A percentile compares a stretch with the other conserved stretches of the same genome.
Evolutionary conservation across 345 rosid species (phyloP).

Genomic region (Hevea brasiliensis): DNA sequence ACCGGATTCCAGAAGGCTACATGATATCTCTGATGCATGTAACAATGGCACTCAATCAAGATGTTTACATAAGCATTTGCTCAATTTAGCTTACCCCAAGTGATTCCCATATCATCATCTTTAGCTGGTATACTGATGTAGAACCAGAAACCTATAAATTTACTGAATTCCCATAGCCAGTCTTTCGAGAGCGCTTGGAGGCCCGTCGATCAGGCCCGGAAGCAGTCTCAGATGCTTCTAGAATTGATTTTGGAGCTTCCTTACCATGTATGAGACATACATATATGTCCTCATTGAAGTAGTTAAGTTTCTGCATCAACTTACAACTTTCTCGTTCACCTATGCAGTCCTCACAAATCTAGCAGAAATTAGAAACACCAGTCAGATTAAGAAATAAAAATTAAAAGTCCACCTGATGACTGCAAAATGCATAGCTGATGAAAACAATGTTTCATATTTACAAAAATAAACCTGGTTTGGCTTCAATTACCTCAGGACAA

Average conservation of each 20-base stretch:
- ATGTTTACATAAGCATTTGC: background rate
- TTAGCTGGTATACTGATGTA: conserved; percentile 81
- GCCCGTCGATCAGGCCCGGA: conserved; percentile 75
- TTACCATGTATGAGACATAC: conserved; percentile 80
- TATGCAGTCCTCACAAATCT: conserved; percentile 88
- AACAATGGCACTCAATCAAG: background rate
- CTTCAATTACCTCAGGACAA: conserved; percentile 68
- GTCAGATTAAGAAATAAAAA: conserved; percentile 6
- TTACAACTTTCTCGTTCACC: conserved; percentile 94
- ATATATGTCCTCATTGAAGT: conserved; percentile 68
- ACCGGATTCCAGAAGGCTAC: background rate
- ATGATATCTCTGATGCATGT: background rate
- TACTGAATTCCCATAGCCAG: conserved; percentile 66
- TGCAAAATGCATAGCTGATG: background rate
- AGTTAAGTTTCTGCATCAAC: conserved; percentile 82
- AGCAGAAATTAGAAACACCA: conserved; percentile 18
- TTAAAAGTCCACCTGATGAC: background rate
- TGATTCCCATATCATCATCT: conserved; percentile 99
- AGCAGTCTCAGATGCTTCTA: conserved; percentile 69
- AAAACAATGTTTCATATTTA: background rate
- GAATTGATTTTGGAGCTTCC: conserved; percentile 87
- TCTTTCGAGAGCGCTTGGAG: conserved; percentile 84
- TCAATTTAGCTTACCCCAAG: conserved; percentile 72
- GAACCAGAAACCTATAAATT: conserved; percentile 86
- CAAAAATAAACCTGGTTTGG: conserved; percentile 1